Evolutionary conservation across 768 basidiomycete genomes (phyloP), one percentile per base, ranked within the genome.

Genomic region (Suillus spraguei): DNA sequence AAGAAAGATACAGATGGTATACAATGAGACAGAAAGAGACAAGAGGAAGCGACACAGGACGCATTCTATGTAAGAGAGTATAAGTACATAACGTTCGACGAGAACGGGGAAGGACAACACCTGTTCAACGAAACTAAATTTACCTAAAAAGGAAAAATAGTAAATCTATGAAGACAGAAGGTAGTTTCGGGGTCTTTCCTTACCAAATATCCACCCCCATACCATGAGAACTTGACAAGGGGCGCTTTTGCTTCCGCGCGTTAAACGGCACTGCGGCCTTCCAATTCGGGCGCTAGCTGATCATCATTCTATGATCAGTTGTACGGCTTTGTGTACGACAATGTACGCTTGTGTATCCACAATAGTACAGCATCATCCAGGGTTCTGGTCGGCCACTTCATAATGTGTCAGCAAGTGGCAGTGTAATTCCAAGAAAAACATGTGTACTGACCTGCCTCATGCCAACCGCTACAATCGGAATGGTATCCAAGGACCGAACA

Each of bases 1-100:
- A 71, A 66, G 68, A 68, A 71, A 66, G 68, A 59, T 64, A 65
- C 66, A 65, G 59, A 36, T 14, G 38, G 32, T 44, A 20, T 39
- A 46, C 24, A 55, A 39, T 17, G 62, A 61, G 39, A 38, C 33
- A 60, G 47, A 35, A 32, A 50, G 56, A 64, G 63, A 55, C 38
- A 39, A 61, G 60, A 49, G 47, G 63, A 60, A 63, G 59, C 32
- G 60, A 62, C 62, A 63, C 53, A 68, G 66, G 59, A 66, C 60
- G 67, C 68, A 67, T 59, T 60, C 62, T 44, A 64, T 65, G 60
- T 66, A 74, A 66, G 66, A 65, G 50, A 68, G 73, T 74, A 74
- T 74, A 74, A 74, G 72, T 72, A 58, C 56, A 63, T 64, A 76
- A 75, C 74, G 70, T 67, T 64, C 66, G 67, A 68, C 33, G 46